Evolutionary conservation across 257 asterid species (phyloP), one percentile per base, ranked within the genome.

Genomic region (Solanum rostratum): DNA sequence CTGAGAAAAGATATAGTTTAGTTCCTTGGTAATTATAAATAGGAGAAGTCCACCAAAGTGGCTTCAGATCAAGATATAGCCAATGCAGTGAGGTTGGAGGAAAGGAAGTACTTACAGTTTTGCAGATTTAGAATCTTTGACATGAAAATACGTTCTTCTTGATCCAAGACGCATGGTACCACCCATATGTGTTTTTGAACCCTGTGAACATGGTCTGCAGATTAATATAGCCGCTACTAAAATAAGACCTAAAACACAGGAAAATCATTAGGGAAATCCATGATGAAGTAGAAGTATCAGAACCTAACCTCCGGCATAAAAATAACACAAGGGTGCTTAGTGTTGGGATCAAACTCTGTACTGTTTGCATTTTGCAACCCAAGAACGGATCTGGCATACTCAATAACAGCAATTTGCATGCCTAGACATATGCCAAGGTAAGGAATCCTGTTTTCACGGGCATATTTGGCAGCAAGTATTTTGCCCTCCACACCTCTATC

Each of bases 401-500:
- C 97, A 76, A 92, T 91, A 46, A 93, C 96, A 55, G 94, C 94
- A 86, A 78, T 91, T 87, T 93, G 97, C 97, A 93, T 93, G 85
- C 97, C 97, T 55, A 92, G 89, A 80, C 97, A 93, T 88, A 93
- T 93, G 83, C 97, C 97, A 69, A 93, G 92, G 88, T 87, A 93
- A 7, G 97, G 97, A 71, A 92, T 85, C 84, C 86, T 80, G 69
- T 91, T 93, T 90, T 91, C 94, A 62, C 97, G 97, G 65, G 97
- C 97, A 89, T 91, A 92, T 81, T 92, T 91, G 62, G 97, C 96
- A 79, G 97, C 97, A 84, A 90, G 90, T 84, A 93, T 92, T 87
- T 93, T 93, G 30, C 97, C 97, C 92, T 93, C 93, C 66, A 93
- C 96, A 30, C 97, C 97, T 86, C 97, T 90, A 90, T 93, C 96